Percentiles rank a stretch among this genome's conserved stretches.
phyloP scores from a whole-genome alignment of 116 monocot genomes.

The Thalassia testudinum region DNA sequence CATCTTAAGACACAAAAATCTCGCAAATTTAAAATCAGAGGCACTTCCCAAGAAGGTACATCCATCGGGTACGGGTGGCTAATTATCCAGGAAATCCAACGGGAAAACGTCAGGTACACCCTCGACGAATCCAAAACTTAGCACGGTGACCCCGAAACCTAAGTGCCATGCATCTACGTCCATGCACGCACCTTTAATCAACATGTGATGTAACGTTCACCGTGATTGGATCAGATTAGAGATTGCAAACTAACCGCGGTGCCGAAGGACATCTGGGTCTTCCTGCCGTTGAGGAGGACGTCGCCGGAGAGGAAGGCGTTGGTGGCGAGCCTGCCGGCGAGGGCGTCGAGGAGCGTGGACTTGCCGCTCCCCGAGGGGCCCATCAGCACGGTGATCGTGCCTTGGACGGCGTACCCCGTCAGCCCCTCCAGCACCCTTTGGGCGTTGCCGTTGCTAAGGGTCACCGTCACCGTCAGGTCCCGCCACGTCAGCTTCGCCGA shows the following conservation, averaged over 20 bases:
- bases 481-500: constrained; percentile 75
- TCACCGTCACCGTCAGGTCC: constrained; percentile 64
- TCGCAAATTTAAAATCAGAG: no score
- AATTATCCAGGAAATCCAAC: no score
- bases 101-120: no score
- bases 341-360: constrained; percentile 75
- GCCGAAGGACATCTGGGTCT: constrained; percentile 73
- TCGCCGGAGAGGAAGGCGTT: constrained; percentile 66
- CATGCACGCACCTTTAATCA: no score
- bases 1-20: no score
- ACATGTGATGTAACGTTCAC: no score
- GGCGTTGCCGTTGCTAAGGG: constrained; percentile 32
- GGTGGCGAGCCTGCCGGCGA: constrained; percentile 58
- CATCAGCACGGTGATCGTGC: constrained; percentile 65
- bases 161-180: no score
- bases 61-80: no score
- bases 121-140: no score
- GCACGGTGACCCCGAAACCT: no score
- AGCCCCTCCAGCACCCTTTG: constrained; percentile 55
- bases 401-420: constrained; percentile 68
- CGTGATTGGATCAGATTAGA: no score
- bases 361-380: constrained; percentile 42
- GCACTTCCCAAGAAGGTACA: no score
- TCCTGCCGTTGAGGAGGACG: constrained; percentile 63
- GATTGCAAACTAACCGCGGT: constrained; percentile 20